phyloP scores from a whole-genome alignment of 306 rosid genomes.

The Alnus glutinosa region DNA sequence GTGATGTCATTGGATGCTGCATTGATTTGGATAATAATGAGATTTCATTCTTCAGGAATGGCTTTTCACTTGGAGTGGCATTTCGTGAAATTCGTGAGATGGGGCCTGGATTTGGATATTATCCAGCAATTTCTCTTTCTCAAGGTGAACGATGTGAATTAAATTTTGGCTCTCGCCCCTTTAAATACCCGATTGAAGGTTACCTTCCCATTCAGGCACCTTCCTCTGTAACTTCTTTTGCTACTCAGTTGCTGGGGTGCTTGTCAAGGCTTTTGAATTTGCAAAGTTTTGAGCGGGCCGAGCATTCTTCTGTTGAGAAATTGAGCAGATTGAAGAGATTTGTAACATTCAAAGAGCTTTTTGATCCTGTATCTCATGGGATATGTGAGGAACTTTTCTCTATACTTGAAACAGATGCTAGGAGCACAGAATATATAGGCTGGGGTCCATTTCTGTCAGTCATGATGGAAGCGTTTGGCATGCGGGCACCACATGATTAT shows the following conservation, averaged over 20 bases:
- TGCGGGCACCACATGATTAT: constrained; percentile 74
- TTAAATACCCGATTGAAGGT: constrained; percentile 81
- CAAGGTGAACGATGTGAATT: constrained; percentile 88
- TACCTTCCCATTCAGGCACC: constrained; percentile 82
- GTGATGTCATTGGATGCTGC: constrained; percentile 98
- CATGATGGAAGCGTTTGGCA: constrained; percentile 72
- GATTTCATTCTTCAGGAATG: constrained; percentile 84
- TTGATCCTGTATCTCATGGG: constrained; percentile 67
- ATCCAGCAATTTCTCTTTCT: constrained; percentile 94
- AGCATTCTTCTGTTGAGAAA: constrained; percentile 69
- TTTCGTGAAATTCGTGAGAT: constrained; percentile 77
- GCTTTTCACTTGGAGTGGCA: constrained; percentile 87
- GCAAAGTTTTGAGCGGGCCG: constrained; percentile 61
- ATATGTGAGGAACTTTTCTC: constrained; percentile 76
- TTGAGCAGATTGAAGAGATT: constrained; percentile 76
- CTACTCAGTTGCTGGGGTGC: constrained; percentile 64
- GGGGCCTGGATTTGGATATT: constrained; percentile 82
- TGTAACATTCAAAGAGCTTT: constrained; percentile 71
- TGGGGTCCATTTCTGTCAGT: constrained; percentile 86
- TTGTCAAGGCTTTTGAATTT: constrained; percentile 82
- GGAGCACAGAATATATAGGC: constrained; percentile 62
- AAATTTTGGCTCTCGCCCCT: constrained; percentile 87
- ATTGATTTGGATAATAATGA: constrained; percentile 83
- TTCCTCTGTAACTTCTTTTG: constrained; percentile 46
- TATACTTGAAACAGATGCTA: constrained; percentile 56